Base-by-base conservation (phyloP, 23 red algal genomes). In the Gracilaria caudata region DNA sequence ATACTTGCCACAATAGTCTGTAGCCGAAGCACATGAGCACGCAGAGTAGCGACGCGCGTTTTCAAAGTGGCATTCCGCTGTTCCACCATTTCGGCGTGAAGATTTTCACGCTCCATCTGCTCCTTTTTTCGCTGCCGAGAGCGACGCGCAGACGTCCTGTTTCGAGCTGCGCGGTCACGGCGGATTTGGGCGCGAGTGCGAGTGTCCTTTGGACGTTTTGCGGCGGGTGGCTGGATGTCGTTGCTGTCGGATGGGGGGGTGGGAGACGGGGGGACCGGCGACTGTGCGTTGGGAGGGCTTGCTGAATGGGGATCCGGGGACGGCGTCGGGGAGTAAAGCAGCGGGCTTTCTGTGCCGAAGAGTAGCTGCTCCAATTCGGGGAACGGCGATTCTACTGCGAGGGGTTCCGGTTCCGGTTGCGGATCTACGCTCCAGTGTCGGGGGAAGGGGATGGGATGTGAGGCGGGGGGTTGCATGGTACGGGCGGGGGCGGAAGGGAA, bases 151-250 rank as follows among this genome's bases (percentile, higher is more conserved):
- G 77, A 82, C 16, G 35, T 77, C 30, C 89, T 11, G 49, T 92
- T 92, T n/a, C 89, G 63, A 13, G 89, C 89, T 11, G 89, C 89
- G n/a, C 89, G 78, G 38, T 64, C 79, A 25, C 89, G 89, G 0
- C 89, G 89, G 34, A 92, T 92, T 65, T 92, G 79, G 54, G 85
- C 85, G 20, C 85, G 44, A 11, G 71, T 75, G 14, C 70, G 70
- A 0, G 70, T 29, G 25, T 75, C 70, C 26, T 43, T 49, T 45
- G 19, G 21, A 29, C 70, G 70, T 19, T 75, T 75, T 60, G 2
- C 2, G 57, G 57, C 0, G 8, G 57, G 57, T 28, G 23, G 17
- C 0, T 60, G 26, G 21, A 28, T 23, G 26, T 29, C 57, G 28
- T 0, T 8, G 21, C 23, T 16, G 7, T 9, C 1, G 0, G 61